phyloP scores from a whole-genome alignment of 148 eudicot species.

The Rhododendron henanense region DNA sequence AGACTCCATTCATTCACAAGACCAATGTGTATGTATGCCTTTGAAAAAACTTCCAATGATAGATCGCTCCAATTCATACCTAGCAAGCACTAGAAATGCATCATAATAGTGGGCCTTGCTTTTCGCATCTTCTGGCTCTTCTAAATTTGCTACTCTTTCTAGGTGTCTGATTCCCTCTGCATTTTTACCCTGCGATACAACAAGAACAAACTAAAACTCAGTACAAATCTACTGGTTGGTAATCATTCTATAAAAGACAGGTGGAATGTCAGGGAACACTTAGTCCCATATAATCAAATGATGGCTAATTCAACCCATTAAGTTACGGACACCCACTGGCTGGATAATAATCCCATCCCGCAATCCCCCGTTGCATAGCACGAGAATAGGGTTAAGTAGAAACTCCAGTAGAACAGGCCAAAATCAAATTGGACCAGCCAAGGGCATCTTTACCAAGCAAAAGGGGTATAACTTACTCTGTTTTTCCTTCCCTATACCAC shows the following conservation, averaged over 20 bases:
- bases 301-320: neutral
- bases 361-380: neutral
- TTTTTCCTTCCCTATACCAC: neutral
- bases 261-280: neutral
- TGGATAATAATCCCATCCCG: neutral
- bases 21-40: neutral
- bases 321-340: neutral
- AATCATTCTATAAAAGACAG: neutral
- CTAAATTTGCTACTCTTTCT: constrained; percentile 58
- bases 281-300: neutral
- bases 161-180: constrained; percentile 64
- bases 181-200: constrained; percentile 42
- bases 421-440: constrained; percentile 1
- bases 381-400: neutral
- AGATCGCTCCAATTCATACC: constrained; percentile 38
- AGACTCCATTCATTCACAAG: neutral
- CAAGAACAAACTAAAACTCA: neutral
- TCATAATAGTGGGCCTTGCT: constrained; percentile 73
- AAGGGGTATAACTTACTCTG: neutral
- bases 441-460: neutral
- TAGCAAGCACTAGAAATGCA: constrained; percentile 55
- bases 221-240: neutral
- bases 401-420: neutral
- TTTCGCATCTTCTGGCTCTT: constrained; percentile 64
- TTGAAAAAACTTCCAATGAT: neutral